phyloP scores from a whole-genome alignment of 495 filamentous ascomycete species.

The Xylaria grammica region DNA sequence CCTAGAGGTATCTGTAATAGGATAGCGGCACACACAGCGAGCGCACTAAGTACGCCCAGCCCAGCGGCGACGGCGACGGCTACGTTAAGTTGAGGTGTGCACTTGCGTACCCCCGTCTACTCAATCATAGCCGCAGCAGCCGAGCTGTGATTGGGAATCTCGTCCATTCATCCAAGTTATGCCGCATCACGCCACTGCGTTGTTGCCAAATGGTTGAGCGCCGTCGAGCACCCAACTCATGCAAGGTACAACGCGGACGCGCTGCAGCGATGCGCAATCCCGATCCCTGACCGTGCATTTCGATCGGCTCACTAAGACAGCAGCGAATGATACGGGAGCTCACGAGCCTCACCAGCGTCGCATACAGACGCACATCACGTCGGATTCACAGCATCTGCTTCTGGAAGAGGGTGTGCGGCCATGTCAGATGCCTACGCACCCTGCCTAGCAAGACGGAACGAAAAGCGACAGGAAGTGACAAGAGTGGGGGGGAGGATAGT shows the following conservation, averaged over 20 bases:
- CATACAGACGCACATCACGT: conserved; percentile 22
- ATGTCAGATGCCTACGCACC: conserved; percentile 37
- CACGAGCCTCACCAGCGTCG: conserved; percentile 31
- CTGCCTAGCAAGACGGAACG: conserved; percentile 23
- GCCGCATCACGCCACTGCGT: conserved; percentile 10
- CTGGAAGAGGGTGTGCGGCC: conserved; percentile 28
- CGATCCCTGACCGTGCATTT: conserved; percentile 11
- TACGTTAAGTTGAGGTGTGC: no score
- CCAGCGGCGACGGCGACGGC: no score
- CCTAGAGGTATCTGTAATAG: no score
- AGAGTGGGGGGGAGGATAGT: conserved; percentile 3
- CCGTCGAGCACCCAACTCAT: conserved; percentile 17
- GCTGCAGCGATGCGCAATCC: conserved; percentile 20
- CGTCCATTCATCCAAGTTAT: not conserved
- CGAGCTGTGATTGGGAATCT: not conserved
- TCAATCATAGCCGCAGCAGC: conserved; percentile 14
- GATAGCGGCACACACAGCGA: no score
- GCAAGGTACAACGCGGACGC: conserved; percentile 26
- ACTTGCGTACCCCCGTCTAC: no score
- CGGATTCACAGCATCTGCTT: conserved; percentile 27
- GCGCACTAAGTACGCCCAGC: no score
- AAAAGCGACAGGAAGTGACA: not conserved
- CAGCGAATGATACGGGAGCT: conserved; percentile 26
- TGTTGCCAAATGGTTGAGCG: not conserved
- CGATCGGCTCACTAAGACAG: conserved; percentile 24